These are phyloP conservation scores for Xylariaceae sp. DNA, from an alignment of 2,329 filamentous ascomycete species.

Conservation along the genomic window DNA sequence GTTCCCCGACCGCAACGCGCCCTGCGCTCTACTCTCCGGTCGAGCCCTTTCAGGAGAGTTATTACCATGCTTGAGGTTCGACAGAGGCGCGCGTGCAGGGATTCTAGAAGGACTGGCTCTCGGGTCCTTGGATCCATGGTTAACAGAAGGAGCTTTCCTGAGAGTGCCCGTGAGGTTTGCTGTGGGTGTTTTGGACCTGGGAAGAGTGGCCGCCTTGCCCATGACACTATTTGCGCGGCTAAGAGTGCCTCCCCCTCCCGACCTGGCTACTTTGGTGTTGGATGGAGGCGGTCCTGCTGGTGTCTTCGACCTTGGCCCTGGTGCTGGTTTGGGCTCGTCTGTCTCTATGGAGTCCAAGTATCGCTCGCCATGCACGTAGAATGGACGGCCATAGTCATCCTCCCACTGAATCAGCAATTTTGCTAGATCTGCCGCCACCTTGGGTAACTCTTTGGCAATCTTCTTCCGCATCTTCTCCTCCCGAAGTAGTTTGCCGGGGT, in stretches of 20 bases:
- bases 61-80: conserved; percentile 61
- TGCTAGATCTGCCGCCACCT: conserved; percentile 76
- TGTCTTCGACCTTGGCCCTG: conserved; percentile 67
- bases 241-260: conserved; percentile 30
- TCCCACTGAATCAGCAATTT: conserved; percentile 84
- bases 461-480: conserved; percentile 99
- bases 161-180: conserved; percentile 32
- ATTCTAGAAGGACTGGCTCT: conserved; percentile 61
- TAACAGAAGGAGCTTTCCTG: conserved; percentile 31
- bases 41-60: conserved; percentile 75
- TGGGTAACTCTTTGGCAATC: conserved; percentile 92
- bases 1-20: conserved; percentile 48
- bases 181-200: conserved; percentile 51
- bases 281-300: conserved; percentile 57
- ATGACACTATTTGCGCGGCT: conserved; percentile 36
- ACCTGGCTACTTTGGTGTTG: conserved; percentile 33
- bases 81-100: conserved; percentile 63
- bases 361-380: conserved; percentile 85
- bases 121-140: conserved; percentile 27
- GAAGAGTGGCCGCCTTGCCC: conserved; percentile 34
- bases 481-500: conserved; percentile 85
- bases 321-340: conserved; percentile 51
- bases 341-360: conserved; percentile 82
- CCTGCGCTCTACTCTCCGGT: conserved; percentile 39
- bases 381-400: conserved; percentile 87